These are phyloP conservation scores for Kurtzmaniella quercitrusa DNA, from an alignment of 1,139 yeast species.

Conservation along the genomic window DNA sequence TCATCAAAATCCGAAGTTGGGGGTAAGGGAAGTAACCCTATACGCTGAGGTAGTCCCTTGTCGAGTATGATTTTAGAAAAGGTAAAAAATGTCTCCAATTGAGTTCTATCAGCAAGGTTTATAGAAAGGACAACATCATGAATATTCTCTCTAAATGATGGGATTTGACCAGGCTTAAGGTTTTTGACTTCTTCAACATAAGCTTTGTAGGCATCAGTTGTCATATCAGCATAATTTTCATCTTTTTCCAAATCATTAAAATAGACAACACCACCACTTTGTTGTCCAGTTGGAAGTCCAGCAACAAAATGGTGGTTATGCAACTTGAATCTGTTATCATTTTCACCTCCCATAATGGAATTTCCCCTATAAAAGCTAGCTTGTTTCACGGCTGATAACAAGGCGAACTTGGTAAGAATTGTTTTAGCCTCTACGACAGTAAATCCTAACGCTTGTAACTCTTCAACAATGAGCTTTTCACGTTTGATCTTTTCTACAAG, in stretches of 20 bases:
- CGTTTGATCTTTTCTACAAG: constrained; percentile 28
- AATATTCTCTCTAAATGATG: constrained; percentile 67
- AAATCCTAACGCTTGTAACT: constrained; percentile 33
- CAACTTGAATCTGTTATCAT: constrained; percentile 35
- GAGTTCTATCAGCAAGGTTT: constrained; percentile 52
- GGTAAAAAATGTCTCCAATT: constrained; percentile 44
- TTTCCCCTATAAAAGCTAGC: constrained; percentile 33
- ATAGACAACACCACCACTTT: constrained; percentile 52
- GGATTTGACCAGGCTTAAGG: constrained; percentile 54
- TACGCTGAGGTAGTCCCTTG: constrained; percentile 67
- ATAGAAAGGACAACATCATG: constrained; percentile 71
- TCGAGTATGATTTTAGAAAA: constrained; percentile 48
- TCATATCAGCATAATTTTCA: constrained; percentile 43
- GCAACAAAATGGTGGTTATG: constrained; percentile 30
- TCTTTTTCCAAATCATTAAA: constrained; percentile 76
- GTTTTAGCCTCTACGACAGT: constrained; percentile 29
- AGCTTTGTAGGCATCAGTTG: constrained; percentile 39
- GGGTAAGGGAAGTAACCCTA: constrained; percentile 71
- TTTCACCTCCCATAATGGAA: constrained; percentile 25
- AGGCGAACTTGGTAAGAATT: constrained; percentile 43
- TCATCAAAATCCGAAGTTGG: constrained; percentile 14
- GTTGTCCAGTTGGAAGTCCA: constrained; percentile 16
- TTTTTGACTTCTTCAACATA: constrained; percentile 22
- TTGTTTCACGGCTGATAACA: constrained; percentile 31
- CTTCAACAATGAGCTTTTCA: constrained; percentile 31